phyloP scores from a whole-genome alignment of 805 yeast genomes.

The Candida tammaniensis region DNA sequence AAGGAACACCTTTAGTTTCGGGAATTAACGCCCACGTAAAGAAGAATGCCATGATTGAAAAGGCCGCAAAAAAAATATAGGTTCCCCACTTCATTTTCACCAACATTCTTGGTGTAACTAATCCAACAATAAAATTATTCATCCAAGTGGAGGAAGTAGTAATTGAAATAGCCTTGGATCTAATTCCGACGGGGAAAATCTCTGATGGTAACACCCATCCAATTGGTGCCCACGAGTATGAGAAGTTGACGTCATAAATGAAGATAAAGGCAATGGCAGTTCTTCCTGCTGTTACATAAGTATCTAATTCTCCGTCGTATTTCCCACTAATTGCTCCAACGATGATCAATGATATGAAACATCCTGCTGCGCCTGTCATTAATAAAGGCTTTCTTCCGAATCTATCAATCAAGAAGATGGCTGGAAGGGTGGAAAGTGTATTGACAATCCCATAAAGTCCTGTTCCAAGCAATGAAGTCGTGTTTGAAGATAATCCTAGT shows the following conservation, averaged over 20 bases:
- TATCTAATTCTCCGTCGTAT: conserved; percentile 12
- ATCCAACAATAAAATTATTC: conserved; percentile 35
- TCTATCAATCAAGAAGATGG: conserved; percentile 32
- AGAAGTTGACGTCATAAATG: conserved; percentile 29
- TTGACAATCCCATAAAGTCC: conserved; percentile 32
- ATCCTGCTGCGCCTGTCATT: conserved; percentile 29
- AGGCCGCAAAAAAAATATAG: conserved; percentile 22
- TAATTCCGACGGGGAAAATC: conserved; percentile 37
- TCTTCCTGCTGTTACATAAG: conserved; percentile 20
- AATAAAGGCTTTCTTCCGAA: conserved; percentile 37
- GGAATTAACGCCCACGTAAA: conserved; percentile 42
- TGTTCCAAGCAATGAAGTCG: conserved; percentile 25
- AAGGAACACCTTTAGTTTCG: conserved; percentile 71
- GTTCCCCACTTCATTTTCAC: conserved; percentile 26
- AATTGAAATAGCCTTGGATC: conserved; percentile 35
- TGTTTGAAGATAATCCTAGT: conserved; percentile 23
- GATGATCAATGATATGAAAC: conserved; percentile 29
- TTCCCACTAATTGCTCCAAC: conserved; percentile 19
- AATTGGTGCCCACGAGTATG: conserved; percentile 31
- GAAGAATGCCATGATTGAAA: conserved; percentile 36
- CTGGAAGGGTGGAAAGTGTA: conserved; percentile 31
- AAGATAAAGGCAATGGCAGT: conserved; percentile 36
- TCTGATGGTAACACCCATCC: conserved; percentile 41
- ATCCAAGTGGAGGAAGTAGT: conserved; percentile 41
- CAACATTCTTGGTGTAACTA: conserved; percentile 33